Conservation (phyloP, 2,329 filamentous ascomycete species). For the Epichloe uncinata region DNA sequence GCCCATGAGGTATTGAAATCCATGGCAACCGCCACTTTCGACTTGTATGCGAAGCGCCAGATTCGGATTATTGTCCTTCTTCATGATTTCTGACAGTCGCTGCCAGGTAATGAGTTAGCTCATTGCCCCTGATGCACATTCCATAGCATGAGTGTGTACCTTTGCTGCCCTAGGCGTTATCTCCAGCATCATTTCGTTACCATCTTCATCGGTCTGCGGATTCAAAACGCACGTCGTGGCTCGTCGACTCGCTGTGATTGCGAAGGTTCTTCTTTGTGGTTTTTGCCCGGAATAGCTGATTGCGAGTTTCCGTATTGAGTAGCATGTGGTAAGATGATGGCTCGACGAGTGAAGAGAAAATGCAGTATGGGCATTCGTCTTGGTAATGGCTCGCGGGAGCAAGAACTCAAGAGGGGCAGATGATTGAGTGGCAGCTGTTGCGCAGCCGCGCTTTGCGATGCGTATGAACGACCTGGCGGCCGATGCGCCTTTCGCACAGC, state of each 20-base stretch:
- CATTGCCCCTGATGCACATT: background rate
- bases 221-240: conserved; percentile 48
- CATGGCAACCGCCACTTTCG: conserved; percentile 89
- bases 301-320: background rate
- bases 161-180: conserved; percentile 75
- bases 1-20: conserved; percentile 94
- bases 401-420: conserved; percentile 26
- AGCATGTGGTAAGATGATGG: background rate
- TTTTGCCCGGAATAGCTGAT: background rate
- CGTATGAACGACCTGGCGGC: conserved; percentile 28
- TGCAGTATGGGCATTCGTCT: background rate
- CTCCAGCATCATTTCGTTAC: conserved; percentile 68
- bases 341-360: background rate
- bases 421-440: conserved; percentile 13
- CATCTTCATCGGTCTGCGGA: conserved; percentile 67
- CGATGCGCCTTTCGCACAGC: conserved; percentile 26
- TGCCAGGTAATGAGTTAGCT: conserved; percentile 14
- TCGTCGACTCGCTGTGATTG: conserved; percentile 19
- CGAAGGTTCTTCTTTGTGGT: conserved; percentile 19
- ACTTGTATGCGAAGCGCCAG: conserved; percentile 85
- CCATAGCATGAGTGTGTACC: conserved; percentile 31
- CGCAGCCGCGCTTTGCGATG: conserved; percentile 23
- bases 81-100: conserved; percentile 68
- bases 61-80: conserved; percentile 57
- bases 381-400: conserved; percentile 18